Evolutionary conservation across 2,329 filamentous ascomycete species (phyloP), one percentile per base, ranked within the genome.

Genomic region (Colletotrichum coccodes): DNA sequence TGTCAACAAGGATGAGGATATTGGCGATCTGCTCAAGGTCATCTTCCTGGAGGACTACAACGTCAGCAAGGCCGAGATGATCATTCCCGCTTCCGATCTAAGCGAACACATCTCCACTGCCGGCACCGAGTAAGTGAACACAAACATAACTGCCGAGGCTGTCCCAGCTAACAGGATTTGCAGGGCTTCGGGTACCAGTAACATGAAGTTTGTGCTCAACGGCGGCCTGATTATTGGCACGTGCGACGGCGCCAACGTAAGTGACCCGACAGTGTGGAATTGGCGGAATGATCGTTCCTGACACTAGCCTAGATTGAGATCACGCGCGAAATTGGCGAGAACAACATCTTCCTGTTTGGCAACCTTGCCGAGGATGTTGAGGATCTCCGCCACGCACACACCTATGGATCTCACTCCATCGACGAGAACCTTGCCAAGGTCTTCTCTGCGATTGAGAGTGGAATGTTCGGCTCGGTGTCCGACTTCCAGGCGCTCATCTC

Each of bases 171-270:
- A 73, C 68, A 70, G 18, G 16, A 8, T 60, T 73, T 7, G 62
- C 56, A 88, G 85, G 78, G 89, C 89, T 23, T 91, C 88, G 72
- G 95, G 95, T 71, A 97, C 94, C 14, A 97, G 94, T 77, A 99
- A 99, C 89, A 99, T 99, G 96, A 99, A 99, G 82, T 99, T 99
- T 80, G 96, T 98, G 16, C 87, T 99, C 76, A 99, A 98, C 76
- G 96, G 96, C 72, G 96, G 96, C 72, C 86, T 99, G 70, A 97
- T 99, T 76, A 99, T 99, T 74, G 96, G 96, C 75, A 99, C 96
- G 23, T 98, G 95, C 78, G 96, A 99, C 76, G 96, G 96, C 78
- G 96, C 96, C 71, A 99, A 99, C 77, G 94, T 96, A 86, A 87
- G 91, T 85, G 14, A 47, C 50, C 60, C 54, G 14, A 44, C 3